Conservation (phyloP, 169 alveolate species). For the Besnoitia besnoiti region DNA sequence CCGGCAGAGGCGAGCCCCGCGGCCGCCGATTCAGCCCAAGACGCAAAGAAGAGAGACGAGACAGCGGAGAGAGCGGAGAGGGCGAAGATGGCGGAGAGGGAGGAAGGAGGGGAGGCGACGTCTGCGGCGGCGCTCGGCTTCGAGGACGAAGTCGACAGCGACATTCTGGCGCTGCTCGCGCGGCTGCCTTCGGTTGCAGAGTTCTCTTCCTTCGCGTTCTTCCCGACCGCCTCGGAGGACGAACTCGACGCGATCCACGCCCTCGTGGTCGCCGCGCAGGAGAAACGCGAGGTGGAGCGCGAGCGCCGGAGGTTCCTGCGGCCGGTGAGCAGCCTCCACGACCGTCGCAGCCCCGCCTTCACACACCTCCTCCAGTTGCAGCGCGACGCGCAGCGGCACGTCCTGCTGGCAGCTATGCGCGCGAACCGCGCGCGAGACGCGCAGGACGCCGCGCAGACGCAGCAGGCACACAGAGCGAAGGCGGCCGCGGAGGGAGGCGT, state of each 20-base stretch:
- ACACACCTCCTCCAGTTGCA: not conserved
- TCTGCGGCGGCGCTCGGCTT: too few species aligned
- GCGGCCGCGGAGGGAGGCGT: not conserved
- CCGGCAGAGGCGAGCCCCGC: not conserved
- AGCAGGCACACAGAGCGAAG: not conserved
- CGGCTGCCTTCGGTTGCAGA: not conserved
- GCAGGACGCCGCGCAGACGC: not conserved
- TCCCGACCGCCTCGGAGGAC: conserved; percentile 3
- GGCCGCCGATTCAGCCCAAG: not conserved
- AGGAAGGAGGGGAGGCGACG: not conserved
- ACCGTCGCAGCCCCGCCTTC: not conserved
- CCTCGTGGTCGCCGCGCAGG: not conserved
- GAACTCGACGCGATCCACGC: not conserved
- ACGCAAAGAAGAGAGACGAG: not conserved
- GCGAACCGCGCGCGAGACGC: not conserved
- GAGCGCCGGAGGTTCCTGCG: not conserved
- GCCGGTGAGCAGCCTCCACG: not conserved
- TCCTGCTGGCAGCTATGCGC: not conserved
- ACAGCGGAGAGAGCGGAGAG: conserved; percentile 1
- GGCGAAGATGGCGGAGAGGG: not conserved
- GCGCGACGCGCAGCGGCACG: not conserved
- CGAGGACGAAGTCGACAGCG: too few species aligned
- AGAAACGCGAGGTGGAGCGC: not conserved
- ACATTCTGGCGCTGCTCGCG: not conserved
- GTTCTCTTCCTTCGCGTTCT: not conserved